Evolutionary conservation across 768 basidiomycete genomes (phyloP).

Genomic region (Polyporus arcularius): DNA sequence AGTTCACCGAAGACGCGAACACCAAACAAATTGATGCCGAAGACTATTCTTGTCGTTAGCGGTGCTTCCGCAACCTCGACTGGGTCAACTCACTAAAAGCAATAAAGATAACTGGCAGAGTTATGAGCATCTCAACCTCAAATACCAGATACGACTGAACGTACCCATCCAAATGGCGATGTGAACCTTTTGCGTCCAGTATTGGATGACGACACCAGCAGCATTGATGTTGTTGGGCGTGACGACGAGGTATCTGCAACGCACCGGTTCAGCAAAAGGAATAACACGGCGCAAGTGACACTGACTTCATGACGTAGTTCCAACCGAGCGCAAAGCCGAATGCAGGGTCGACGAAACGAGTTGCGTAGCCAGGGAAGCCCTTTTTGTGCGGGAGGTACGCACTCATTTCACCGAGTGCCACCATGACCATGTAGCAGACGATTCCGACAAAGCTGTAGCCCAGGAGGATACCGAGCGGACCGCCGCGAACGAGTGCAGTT

Average conservation of each 20-base stretch:
- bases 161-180: slow-evolving; percentile 61
- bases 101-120: slow-evolving; percentile 53
- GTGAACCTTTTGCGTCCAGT: slow-evolving; percentile 37
- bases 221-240: slow-evolving; percentile 70
- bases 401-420: slow-evolving; percentile 43
- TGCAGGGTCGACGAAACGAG: slow-evolving; percentile 67
- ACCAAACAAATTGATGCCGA: slow-evolving; percentile 58
- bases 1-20: slow-evolving; percentile 70
- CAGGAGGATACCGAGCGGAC: slow-evolving; percentile 49
- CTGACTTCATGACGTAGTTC: slow-evolving; percentile 61
- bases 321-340: slow-evolving; percentile 68
- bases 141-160: slow-evolving; percentile 18
- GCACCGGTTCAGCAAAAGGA: background rate
- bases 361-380: slow-evolving; percentile 57
- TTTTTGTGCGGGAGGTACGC: slow-evolving; percentile 58
- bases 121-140: background rate
- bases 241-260: slow-evolving; percentile 51
- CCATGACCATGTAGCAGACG: slow-evolving; percentile 62
- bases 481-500: slow-evolving; percentile 56
- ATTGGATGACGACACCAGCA: slow-evolving; percentile 45
- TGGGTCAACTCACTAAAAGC: slow-evolving; percentile 44
- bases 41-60: slow-evolving; percentile 37
- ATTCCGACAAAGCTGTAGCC: slow-evolving; percentile 52
- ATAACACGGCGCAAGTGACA: background rate
- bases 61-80: background rate